Evolutionary conservation across 2,329 filamentous ascomycete genomes (phyloP), one percentile per base, ranked within the genome.

Genomic region (Huntiella bhutanensis): DNA sequence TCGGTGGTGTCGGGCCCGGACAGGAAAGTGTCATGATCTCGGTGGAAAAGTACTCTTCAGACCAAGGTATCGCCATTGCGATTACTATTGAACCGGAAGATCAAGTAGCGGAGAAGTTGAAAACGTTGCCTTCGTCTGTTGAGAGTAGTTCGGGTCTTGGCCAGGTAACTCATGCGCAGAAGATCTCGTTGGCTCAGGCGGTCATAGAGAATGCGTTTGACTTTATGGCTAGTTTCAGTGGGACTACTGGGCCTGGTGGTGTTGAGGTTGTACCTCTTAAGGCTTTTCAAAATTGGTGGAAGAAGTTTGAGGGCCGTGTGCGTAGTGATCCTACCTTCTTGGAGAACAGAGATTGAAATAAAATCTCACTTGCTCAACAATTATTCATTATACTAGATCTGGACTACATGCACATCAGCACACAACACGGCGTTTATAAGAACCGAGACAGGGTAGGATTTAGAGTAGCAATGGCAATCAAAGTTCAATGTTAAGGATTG

Each of bases 151-250:
- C 28, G 7, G 8, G n/a, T n/a, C 28, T n/a, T 22, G 12, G 8
- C 12, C 56, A 49, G 54, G 45, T 59, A 3, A 37, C 34, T 4
- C 46, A 46, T 6, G 49, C 47, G 34, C 39, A 40, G 4, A 91
- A 85, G 0, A 76, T 83, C 52, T 66, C 85, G 2, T 69, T 98
- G 17, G 91, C 91, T 28, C 86, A 96, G 63, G 70, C 84, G 52
- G 95, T 98, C 55, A 96, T 98, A 55, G 81, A 84, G 55, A 94
- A 95, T 61, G 91, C 88, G 11, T 98, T 96, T 62, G 95, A 98
- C 62, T 96, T 94, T 60, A 67, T 98, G 48, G 77, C 88, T 3
- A 82, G 85, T 55, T 96, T 93, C 66, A 83, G 80, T 50, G 75
- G 76, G 34, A 70, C 71, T 48, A 67, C 68, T 2, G 69, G 69